Evolutionary conservation across 768 basidiomycete species (phyloP).

Genomic region (Pisolithus orientalis): DNA sequence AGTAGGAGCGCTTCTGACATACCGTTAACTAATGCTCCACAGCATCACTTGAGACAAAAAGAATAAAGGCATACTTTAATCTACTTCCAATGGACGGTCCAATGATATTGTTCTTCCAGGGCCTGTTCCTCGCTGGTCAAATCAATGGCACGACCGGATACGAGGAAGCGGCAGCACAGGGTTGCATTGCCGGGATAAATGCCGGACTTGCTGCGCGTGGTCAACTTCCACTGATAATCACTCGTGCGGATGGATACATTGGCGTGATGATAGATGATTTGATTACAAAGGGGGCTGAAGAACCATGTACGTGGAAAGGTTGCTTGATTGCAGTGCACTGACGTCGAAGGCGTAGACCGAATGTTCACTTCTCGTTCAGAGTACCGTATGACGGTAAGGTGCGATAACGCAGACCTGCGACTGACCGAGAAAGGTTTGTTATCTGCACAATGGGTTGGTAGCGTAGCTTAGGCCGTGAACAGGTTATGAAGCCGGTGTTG

Average conservation of each 20-base stretch:
- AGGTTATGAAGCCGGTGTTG: slow-evolving; percentile 38
- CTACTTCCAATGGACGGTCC: not conserved
- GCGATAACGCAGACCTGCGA: slow-evolving; percentile 84
- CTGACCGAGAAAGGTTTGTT: slow-evolving; percentile 66
- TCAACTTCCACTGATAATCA: slow-evolving; percentile 53
- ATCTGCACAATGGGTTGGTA: not conserved
- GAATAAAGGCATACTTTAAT: slow-evolving; percentile 48
- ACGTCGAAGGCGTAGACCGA: slow-evolving; percentile 47
- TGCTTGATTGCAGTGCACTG: not conserved
- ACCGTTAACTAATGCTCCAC: not conserved
- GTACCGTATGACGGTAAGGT: slow-evolving; percentile 81
- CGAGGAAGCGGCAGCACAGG: slow-evolving; percentile 91
- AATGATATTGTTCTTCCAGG: slow-evolving; percentile 31
- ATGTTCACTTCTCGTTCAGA: slow-evolving; percentile 94
- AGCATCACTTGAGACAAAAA: slow-evolving; percentile 84
- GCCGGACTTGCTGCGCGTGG: slow-evolving; percentile 65
- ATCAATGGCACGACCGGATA: slow-evolving; percentile 94
- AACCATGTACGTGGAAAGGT: slow-evolving; percentile 57
- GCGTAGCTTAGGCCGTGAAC: slow-evolving; percentile 1
- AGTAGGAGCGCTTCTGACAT: slow-evolving; percentile 21
- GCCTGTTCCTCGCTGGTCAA: slow-evolving; percentile 84
- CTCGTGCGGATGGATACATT: slow-evolving; percentile 80
- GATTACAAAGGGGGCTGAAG: slow-evolving; percentile 81
- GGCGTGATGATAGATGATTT: slow-evolving; percentile 94
- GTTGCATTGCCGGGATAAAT: slow-evolving; percentile 82